Evolutionary conservation across 2,329 filamentous ascomycete species (phyloP), one percentile per base, ranked within the genome.

Genomic region (Fusarium nygamai): DNA sequence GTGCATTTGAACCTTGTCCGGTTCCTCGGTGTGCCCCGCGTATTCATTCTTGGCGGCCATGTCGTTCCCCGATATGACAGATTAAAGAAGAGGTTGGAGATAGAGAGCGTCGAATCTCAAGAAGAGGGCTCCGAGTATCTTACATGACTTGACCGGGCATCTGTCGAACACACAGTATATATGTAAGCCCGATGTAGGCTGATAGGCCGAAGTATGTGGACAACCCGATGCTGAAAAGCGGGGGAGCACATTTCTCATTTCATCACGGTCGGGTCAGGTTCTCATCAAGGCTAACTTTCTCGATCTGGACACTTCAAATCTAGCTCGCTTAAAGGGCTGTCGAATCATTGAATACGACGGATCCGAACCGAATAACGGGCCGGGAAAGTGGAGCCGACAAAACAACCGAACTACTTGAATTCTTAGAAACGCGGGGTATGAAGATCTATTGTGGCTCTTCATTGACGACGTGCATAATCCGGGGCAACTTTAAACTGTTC

Each of bases 321-420:
- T n/a, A n/a, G n/a, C n/a, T n/a, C n/a, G n/a, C n/a, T n/a, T 19
- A n/a, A 31, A 24, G 2, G 12, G 4, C 3, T 3, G 8, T 4
- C 12, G 1, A 20, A 34, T 14, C 29, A 14, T 14, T 51, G 4
- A 51, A 51, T 51, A 20, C 17, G 17, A 34, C n/a, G 48, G 22
- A 34, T 14, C 48, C 56, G 56, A 59, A 36, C 41, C 56, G 56
- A 59, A 10, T 0, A 17, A 59, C 29, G 17, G 41, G 31, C 56
- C 31, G n/a, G 41, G 41, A 36, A 47, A 27, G 56, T 59, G 41
- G 41, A 48, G 56, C 41, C 56, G 41, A 27, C 5, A 48, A 33
- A 36, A 17, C 31, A 43, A 13, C 29, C 31, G n/a, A 38, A 27
- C 0, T 27, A 2, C 20, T 27, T n/a, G 8, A 29, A 34, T 3